Conservation (phyloP, 176 grass and related monocot genomes). For the Guadua angustifolia region DNA sequence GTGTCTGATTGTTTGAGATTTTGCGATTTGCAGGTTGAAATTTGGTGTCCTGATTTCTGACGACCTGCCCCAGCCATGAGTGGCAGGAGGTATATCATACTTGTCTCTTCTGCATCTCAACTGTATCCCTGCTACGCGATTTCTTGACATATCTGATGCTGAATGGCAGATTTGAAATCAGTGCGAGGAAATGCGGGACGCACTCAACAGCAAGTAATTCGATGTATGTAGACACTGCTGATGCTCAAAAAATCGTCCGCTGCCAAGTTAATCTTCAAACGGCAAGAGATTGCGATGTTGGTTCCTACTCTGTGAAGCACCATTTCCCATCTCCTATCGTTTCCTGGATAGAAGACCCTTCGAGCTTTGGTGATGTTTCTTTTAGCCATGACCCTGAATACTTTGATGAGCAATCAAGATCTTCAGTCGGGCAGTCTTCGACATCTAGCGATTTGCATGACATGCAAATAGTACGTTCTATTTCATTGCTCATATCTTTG, state of each 20-base stretch:
- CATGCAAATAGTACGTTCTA: constrained; percentile 77
- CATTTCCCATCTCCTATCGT: constrained; percentile 67
- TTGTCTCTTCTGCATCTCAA: not conserved
- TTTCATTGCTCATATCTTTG: constrained; percentile 7
- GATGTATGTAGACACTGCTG: constrained; percentile 9
- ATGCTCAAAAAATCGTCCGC: not conserved
- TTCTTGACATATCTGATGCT: not conserved
- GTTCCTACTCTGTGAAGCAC: constrained; percentile 64
- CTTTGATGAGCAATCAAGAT: constrained; percentile 47
- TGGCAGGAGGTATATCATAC: constrained; percentile 32
- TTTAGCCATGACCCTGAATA: constrained; percentile 53
- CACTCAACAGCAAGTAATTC: constrained; percentile 18
- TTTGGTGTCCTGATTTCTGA: not conserved
- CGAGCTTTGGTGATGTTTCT: constrained; percentile 56
- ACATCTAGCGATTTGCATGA: constrained; percentile 63
- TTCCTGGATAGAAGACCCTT: constrained; percentile 87
- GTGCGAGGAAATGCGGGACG: constrained; percentile 22
- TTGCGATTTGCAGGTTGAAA: constrained; percentile 16
- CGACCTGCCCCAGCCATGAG: constrained; percentile 26
- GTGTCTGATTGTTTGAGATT: constrained; percentile 23
- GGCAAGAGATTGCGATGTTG: not conserved
- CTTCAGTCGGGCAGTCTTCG: constrained; percentile 56
- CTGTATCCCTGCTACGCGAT: not conserved
- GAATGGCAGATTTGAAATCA: constrained; percentile 29
- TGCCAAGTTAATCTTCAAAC: constrained; percentile 23